phyloP scores from a whole-genome alignment of 2,329 filamentous ascomycete genomes.

The Dactylella cylindrospora region DNA sequence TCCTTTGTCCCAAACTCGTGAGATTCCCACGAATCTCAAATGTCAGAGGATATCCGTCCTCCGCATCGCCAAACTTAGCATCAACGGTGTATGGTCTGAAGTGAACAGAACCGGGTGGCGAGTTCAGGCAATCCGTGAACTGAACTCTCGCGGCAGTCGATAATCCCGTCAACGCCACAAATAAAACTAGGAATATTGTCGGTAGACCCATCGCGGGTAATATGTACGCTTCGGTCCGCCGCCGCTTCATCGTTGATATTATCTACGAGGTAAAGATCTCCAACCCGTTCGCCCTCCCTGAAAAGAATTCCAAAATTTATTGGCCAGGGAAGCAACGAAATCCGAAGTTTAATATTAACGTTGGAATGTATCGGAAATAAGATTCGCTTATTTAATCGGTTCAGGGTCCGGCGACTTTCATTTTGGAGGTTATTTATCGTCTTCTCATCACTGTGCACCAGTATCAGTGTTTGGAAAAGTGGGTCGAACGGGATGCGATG shows the following conservation, averaged over 20 bases:
- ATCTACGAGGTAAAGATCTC: too few species aligned
- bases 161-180: conserved; percentile 5
- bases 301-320: too few species aligned
- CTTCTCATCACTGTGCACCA: conserved; percentile 16
- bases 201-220: conserved; percentile 7
- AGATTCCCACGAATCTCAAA: conserved; percentile 35
- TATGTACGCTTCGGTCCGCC: conserved; percentile 9
- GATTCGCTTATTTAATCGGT: too few species aligned
- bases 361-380: too few species aligned
- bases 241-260: conserved; percentile 32
- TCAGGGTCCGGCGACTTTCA: conserved; percentile 29
- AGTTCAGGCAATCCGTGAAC: conserved; percentile 27
- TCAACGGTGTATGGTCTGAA: conserved; percentile 36
- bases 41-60: conserved; percentile 21
- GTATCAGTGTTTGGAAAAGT: background rate
- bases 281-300: too few species aligned
- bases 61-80: conserved; percentile 33
- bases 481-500: conserved; percentile 8
- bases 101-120: conserved; percentile 11
- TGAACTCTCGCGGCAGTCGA: conserved; percentile 23
- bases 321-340: too few species aligned
- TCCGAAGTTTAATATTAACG: too few species aligned
- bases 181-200: conserved; percentile 10
- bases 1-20: conserved; percentile 20
- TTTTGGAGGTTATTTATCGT: conserved; percentile 19